phyloP scores from a whole-genome alignment of 495 filamentous ascomycete species.

The Trichoderma parareesei region DNA sequence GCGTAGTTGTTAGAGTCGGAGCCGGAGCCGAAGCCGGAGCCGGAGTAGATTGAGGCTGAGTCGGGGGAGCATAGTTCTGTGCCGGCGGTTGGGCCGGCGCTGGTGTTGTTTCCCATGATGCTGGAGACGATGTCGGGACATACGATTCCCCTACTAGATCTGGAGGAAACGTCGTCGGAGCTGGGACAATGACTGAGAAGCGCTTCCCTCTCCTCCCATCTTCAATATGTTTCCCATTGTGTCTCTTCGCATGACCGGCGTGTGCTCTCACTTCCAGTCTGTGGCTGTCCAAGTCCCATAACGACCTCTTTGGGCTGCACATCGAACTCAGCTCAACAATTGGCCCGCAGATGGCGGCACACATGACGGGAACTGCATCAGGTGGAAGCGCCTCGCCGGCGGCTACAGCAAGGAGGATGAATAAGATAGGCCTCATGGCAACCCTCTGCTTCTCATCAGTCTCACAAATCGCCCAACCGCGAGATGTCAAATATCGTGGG shows the following conservation, averaged over 20 bases:
- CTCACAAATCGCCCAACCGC: background rate
- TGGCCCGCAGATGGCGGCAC: slow-evolving; percentile 1
- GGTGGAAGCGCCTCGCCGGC: background rate
- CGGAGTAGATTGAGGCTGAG: background rate
- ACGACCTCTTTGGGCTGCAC: background rate
- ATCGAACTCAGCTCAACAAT: slow-evolving; percentile 3
- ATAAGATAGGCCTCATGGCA: background rate
- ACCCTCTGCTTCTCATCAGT: background rate
- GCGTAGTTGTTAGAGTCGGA: background rate
- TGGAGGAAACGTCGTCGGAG: background rate
- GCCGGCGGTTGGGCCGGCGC: background rate
- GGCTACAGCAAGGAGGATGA: background rate
- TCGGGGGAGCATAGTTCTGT: background rate
- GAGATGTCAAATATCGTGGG: background rate
- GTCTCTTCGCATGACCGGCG: background rate
- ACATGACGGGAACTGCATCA: background rate
- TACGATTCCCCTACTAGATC: background rate
- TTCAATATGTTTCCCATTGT: background rate
- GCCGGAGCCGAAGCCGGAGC: background rate
- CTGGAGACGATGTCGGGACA: background rate
- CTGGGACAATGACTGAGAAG: background rate
- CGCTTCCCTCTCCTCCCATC: background rate
- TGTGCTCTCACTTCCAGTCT: background rate
- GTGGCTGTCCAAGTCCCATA: background rate
- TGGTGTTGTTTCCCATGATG: background rate